Base-by-base conservation (phyloP, 208 protist species). In the Naegleria lovaniensis region DNA sequence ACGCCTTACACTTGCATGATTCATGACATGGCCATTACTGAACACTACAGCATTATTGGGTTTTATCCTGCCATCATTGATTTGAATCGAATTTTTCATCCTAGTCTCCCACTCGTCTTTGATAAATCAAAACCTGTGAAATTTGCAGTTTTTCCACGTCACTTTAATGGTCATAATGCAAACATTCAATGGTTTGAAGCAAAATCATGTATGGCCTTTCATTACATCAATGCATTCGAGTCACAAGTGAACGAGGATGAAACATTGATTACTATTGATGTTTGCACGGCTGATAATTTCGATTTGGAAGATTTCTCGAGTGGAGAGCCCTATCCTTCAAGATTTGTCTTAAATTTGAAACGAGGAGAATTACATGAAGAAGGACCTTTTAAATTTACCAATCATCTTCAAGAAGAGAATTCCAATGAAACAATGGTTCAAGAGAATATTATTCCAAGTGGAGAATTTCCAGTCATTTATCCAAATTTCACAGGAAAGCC, bases 11-110 rank as follows among this genome's bases (percentile, higher is more conserved):
- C 29, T n/a, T 43, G 19, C 29, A 92, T 92, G 90, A 90, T 92
- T 29, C 90, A 92, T 83, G 90, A 92, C 52, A 90, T 92, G 59
- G 90, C 36, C 3, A 90, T 90, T 39, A 92, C 90, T n/a, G 52
- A 92, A 76, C 58, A 92, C 9, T 92, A 92, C 51, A 55, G 51
- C 0, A 36, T 92, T 33, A 29, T 92, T 75, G 29, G 84, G 9
- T 43, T 85, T 83, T 43, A 29, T 43, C 85, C 90, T 38, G 51
- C 90, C 11, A 75, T 52, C 3, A 39, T 92, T 5, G 33, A 90
- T 55, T 7, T 51, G 0, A 11, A 48, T 3, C 11, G 5, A 43
- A 11, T 90, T 36, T 83, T 92, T 25, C 0, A 15, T 29, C 40
- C 40, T 19, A 79, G 39, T 11, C 5, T 0, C 33, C 22, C 22